Evolutionary conservation across 2,329 filamentous ascomycete species (phyloP).

Genomic region (Alternaria angustiovoidea): DNA sequence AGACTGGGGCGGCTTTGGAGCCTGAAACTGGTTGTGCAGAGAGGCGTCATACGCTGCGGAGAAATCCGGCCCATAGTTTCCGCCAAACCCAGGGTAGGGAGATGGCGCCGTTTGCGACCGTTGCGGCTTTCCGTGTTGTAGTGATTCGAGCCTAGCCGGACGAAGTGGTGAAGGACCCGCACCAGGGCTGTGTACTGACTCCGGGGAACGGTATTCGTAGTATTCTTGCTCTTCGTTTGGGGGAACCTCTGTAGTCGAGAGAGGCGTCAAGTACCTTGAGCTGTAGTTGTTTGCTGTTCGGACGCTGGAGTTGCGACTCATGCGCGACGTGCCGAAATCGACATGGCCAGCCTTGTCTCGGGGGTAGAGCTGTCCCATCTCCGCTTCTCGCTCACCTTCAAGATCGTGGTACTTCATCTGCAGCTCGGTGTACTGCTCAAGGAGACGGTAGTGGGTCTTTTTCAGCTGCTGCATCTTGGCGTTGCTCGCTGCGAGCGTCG

Average conservation of each 20-base stretch:
- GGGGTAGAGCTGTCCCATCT: constrained; percentile 32
- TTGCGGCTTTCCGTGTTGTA: constrained; percentile 31
- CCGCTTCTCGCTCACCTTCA: constrained; percentile 44
- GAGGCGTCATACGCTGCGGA: constrained; percentile 44
- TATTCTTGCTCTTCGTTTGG: constrained; percentile 40
- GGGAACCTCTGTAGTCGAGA: constrained; percentile 29
- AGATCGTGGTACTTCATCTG: constrained; percentile 56
- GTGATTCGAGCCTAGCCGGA: constrained; percentile 41
- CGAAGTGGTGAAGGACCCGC: constrained; percentile 30
- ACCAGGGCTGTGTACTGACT: constrained; percentile 32
- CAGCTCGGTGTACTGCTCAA: constrained; percentile 61
- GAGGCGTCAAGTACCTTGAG: constrained; percentile 35
- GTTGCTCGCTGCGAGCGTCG: constrained; percentile 57
- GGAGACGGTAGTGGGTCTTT: constrained; percentile 60
- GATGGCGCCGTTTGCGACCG: constrained; percentile 29
- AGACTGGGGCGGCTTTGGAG: constrained; percentile 34
- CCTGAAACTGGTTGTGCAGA: constrained; percentile 37
- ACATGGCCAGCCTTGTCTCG: constrained; percentile 29
- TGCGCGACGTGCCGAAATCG: constrained; percentile 27
- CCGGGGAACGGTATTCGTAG: constrained; percentile 44
- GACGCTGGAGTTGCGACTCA: constrained; percentile 40
- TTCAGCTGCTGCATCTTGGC: constrained; percentile 60
- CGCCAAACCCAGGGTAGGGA: constrained; percentile 36
- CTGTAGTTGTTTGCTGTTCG: constrained; percentile 31
- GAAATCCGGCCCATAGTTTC: constrained; percentile 37